These are phyloP conservation scores for Aureobasidium sp. DNA, from an alignment of 2,329 filamentous ascomycete genomes.

Conservation along the genomic window DNA sequence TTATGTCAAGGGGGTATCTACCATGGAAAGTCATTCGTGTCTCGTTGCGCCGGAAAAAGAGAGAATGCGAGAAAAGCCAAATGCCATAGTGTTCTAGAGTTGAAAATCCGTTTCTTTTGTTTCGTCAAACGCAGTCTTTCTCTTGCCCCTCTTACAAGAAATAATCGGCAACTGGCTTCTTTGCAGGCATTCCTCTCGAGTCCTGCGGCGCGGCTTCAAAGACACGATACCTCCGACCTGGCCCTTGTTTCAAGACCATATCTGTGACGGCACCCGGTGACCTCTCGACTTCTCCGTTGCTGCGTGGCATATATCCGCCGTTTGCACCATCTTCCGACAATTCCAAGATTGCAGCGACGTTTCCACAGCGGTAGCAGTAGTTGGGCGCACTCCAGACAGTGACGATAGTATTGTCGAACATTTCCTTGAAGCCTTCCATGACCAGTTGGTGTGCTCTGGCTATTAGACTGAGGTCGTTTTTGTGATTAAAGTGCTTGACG, in stretches of 20 bases:
- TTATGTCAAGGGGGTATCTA: not conserved
- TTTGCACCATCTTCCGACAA: constrained; percentile 69
- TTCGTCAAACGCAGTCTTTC: not conserved
- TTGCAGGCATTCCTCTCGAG: constrained; percentile 92
- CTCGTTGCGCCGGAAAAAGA: not conserved
- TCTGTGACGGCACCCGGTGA: constrained; percentile 18
- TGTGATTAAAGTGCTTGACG: constrained; percentile 90
- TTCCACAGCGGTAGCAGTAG: constrained; percentile 48
- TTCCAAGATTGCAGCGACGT: constrained; percentile 83
- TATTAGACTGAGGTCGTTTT: constrained; percentile 85
- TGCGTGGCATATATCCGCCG: constrained; percentile 40
- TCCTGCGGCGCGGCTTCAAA: constrained; percentile 97
- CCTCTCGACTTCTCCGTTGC: constrained; percentile 60
- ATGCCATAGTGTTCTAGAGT: too few species aligned
- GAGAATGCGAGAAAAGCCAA: not conserved
- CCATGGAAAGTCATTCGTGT: not conserved
- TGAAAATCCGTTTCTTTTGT: not conserved
- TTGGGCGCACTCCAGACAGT: constrained; percentile 95
- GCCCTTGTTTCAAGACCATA: constrained; percentile 48
- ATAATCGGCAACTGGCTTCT: constrained; percentile 96
- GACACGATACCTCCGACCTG: constrained; percentile 83
- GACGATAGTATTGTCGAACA: constrained; percentile 93
- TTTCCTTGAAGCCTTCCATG: constrained; percentile 99
- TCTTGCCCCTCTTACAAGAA: constrained; percentile 55
- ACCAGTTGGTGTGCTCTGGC: constrained; percentile 94